Evolutionary conservation across 805 yeast species (phyloP).

Genomic region (Candida mattraensis): DNA sequence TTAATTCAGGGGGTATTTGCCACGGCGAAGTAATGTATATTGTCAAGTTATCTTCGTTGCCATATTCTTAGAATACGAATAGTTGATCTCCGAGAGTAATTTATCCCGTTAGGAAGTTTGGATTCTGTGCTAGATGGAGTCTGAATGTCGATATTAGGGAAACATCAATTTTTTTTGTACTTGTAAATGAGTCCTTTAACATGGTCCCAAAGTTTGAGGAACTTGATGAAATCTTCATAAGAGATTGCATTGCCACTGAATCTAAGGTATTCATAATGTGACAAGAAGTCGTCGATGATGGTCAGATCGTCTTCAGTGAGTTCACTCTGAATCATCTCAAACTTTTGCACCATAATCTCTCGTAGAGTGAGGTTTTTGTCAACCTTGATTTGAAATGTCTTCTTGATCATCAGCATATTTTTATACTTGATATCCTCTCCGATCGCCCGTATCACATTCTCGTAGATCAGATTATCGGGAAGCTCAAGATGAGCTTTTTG

Average conservation of each 20-base stretch:
- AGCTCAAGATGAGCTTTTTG: slow-evolving; percentile 1
- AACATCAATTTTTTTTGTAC: slow-evolving; percentile 21
- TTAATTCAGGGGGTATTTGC: slow-evolving; percentile 57
- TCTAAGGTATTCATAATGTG: slow-evolving; percentile 63
- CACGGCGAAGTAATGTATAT: slow-evolving; percentile 64
- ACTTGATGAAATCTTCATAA: slow-evolving; percentile 57
- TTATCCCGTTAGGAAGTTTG: slow-evolving; percentile 62
- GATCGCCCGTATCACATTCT: slow-evolving; percentile 58
- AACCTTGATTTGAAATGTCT: slow-evolving; percentile 20
- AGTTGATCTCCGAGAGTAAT: slow-evolving; percentile 51
- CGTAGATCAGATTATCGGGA: slow-evolving; percentile 40
- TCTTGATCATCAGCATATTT: slow-evolving; percentile 19
- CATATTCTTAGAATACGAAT: slow-evolving; percentile 41
- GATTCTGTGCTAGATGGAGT: slow-evolving; percentile 50
- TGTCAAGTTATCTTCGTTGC: slow-evolving; percentile 65
- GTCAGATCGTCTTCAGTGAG: slow-evolving; percentile 11
- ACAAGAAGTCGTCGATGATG: slow-evolving; percentile 37
- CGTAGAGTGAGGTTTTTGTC: slow-evolving; percentile 23
- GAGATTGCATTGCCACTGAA: slow-evolving; percentile 63
- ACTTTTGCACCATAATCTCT: slow-evolving; percentile 33
- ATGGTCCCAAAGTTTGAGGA: slow-evolving; percentile 47
- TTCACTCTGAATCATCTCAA: slow-evolving; percentile 9
- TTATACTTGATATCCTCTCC: slow-evolving; percentile 57
- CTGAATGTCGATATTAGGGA: slow-evolving; percentile 55
- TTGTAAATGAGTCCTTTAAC: slow-evolving; percentile 16